Evolutionary conservation across 306 rosid species (phyloP).

Genomic region (Vigna hirtella): DNA sequence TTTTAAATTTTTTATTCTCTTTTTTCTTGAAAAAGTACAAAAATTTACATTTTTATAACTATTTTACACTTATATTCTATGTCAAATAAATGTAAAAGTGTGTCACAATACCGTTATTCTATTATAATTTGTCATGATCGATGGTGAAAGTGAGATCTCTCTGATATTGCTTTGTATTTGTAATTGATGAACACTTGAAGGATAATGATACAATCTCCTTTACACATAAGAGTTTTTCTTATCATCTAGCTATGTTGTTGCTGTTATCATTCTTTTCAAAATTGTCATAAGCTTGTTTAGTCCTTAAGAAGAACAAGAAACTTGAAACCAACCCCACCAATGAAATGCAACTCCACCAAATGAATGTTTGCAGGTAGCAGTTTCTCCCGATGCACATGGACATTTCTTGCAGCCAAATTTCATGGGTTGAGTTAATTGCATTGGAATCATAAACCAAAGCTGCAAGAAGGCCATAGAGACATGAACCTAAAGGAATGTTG

Average conservation of each 20-base stretch:
- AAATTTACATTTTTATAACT: too few relatives aligned
- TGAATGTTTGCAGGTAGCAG: conserved; percentile 73
- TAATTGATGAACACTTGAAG: neutral
- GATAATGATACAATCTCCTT: neutral
- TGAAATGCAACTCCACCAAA: conserved; percentile 81
- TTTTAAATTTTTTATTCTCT: too few relatives aligned
- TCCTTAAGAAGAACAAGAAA: conserved; percentile 65
- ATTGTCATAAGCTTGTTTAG: conserved; percentile 62
- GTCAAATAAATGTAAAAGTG: too few relatives aligned
- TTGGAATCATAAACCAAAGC: conserved; percentile 70
- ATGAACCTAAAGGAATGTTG: conserved; percentile 63
- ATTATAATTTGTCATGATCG: too few relatives aligned
- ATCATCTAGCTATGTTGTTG: conserved; percentile 18
- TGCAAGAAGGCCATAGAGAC: conserved; percentile 64
- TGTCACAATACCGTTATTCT: fast-evolving
- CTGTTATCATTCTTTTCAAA: conserved; percentile 49
- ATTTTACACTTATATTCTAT: too few relatives aligned
- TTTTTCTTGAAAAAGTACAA: too few relatives aligned
- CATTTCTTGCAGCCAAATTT: conserved; percentile 49
- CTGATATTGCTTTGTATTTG: too few relatives aligned
- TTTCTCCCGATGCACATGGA: conserved; percentile 71
- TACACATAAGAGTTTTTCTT: neutral
- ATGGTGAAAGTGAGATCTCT: too few relatives aligned
- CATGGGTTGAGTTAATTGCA: conserved; percentile 25
- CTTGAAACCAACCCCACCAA: conserved; percentile 69